Evolutionary conservation across 2,329 filamentous ascomycete species (phyloP), one percentile per base, ranked within the genome.

Genomic region (Diaporthe caulivora): DNA sequence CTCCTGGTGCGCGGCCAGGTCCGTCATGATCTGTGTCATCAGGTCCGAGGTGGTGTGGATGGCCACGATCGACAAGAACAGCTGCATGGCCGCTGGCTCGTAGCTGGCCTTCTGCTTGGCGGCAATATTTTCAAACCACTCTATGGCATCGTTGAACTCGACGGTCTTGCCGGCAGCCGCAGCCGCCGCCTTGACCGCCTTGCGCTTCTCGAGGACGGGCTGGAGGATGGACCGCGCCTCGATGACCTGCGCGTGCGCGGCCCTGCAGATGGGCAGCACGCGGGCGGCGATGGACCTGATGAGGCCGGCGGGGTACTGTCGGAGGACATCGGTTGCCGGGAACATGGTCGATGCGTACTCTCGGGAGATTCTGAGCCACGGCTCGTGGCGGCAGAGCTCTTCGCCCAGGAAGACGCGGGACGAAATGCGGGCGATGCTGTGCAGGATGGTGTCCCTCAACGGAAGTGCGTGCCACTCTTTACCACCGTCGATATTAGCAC

Each of bases 361-460:
- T 78, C 85, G 79, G 51, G 83, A 78, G 70, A 87, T 83, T 1
- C 83, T 78, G 34, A 88, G 81, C 87, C 87, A 89, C 47, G 82
- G 78, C 37, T 83, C 77, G 76, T 88, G 82, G 10, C 85, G 84
- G 77, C 85, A 87, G 15, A 87, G 77, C 6, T 81, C 79, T 3
- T 78, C 76, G 4, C 87, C 87, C 1, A 88, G 78, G 73, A 89
- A 88, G 4, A 88, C 83, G 10, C 86, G 81, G 1, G 87, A 86
- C 0, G 87, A 87, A 15, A 89, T 76, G 9, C 86, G 85, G 18
- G 86, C 85, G 10, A 90, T 82, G 10, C 87, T 76, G n/a, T 82
- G 79, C 2, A 86, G 82, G 26, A 86, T n/a, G 49, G 47, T 24
- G 18, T 29, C 9, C n/a, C 54, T 71, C 5, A 73, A 29, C 2